Base-by-base conservation (phyloP, 176 grass and related monocot species). In the Typha latifolia region DNA sequence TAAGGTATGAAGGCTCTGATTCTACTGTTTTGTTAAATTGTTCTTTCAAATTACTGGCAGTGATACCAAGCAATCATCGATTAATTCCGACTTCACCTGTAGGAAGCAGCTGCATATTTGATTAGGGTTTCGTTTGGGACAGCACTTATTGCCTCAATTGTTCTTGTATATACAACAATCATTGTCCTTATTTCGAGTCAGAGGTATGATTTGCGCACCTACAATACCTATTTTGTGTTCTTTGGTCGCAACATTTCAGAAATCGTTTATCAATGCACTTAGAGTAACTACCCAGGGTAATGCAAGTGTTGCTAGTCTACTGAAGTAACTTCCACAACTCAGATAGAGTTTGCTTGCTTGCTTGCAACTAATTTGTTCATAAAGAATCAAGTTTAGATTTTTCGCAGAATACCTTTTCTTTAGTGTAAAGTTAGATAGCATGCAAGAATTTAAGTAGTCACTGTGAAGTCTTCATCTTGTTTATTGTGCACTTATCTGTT, bases 81-180 rank as follows among this genome's bases (percentile, higher is more conserved):
- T 56, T 37, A 19, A 52, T 52, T 22, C 3, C 24, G 10, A 48
- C 23, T 11, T 14, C 4, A 49, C 19, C n/a, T 15, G 61, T 79
- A 97, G 94, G 82, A 78, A 67, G 67, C 72, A 67, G 79, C 82
- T 71, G 85, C 80, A 32, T 97, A 97, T 89, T 67, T 90, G 76
- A 76, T 92, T 63, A 82, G 94, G 63, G 89, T 93, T 43, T 97
- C 89, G 20, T 97, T 97, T 32, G 94, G 94, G 29, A 97, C 94
- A 1, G 94, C 89, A 7, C 94, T 97, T 57, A 76, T 97, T 77
- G 85, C 89, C 14, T 97, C 94, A 49, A 97, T 97, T 76, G 75
- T 97, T 48, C 76, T 97, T 51, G 89, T 97, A 27, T 97, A 97
- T 73, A 92, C 89, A 74, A 93, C 94, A 62, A 93, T 97, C 51